phyloP scores from a whole-genome alignment of 1,139 yeast species.

The Hanseniaspora sp. region DNA sequence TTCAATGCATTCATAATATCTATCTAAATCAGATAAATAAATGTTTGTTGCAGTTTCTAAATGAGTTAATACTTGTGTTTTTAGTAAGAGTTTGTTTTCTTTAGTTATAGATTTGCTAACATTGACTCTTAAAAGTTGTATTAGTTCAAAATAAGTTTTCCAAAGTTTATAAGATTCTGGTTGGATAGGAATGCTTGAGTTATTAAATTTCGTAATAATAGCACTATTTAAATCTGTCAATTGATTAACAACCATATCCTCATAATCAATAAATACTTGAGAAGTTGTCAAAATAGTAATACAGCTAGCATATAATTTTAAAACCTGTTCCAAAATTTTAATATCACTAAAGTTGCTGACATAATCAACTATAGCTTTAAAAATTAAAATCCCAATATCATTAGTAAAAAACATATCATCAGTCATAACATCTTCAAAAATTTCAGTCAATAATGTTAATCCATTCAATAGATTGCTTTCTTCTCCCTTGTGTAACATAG shows the following conservation, averaged over 20 bases:
- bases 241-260: constrained; percentile 21
- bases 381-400: constrained; percentile 48
- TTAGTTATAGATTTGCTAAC: neutral
- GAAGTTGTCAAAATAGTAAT: constrained; percentile 1
- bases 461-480: constrained; percentile 30
- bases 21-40: neutral
- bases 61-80: neutral
- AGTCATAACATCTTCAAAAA: constrained; percentile 73
- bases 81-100: neutral
- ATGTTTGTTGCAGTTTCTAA: neutral
- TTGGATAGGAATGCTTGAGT: neutral
- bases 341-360: constrained; percentile 26
- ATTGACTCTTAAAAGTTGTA: neutral
- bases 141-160: constrained; percentile 13
- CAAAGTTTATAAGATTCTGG: neutral
- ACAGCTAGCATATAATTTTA: constrained; percentile 8
- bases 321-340: constrained; percentile 22
- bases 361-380: constrained; percentile 37
- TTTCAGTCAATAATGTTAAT: constrained; percentile 57
- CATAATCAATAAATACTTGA: constrained; percentile 23
- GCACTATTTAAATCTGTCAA: constrained; percentile 19
- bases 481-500: constrained; percentile 30
- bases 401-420: constrained; percentile 79
- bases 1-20: neutral
- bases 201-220: neutral